Evolutionary conservation across 2,329 filamentous ascomycete genomes (phyloP).

Genomic region (Apiospora rasikravindrae): DNA sequence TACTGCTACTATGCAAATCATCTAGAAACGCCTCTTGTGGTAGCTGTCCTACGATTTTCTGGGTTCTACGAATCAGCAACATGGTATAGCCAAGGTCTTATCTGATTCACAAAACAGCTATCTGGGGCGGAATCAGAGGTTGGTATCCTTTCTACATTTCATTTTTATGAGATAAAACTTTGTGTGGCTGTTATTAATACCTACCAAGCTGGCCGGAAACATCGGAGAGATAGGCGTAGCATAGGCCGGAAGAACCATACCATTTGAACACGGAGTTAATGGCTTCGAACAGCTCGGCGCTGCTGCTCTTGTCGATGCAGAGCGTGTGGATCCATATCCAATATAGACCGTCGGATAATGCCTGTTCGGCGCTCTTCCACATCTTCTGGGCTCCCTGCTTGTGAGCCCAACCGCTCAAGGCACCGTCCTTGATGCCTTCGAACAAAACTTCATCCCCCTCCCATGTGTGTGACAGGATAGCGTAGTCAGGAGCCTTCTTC

Average conservation of each 20-base stretch:
- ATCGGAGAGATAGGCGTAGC: conserved; percentile 33
- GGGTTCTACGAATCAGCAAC: too few relatives aligned
- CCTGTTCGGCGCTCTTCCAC: not conserved
- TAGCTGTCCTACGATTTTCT: too few relatives aligned
- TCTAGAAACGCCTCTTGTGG: too few relatives aligned
- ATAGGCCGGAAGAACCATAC: conserved; percentile 30
- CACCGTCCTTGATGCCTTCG: conserved; percentile 48
- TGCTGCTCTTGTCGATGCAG: conserved; percentile 35
- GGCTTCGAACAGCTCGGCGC: conserved; percentile 36
- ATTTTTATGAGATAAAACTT: too few relatives aligned
- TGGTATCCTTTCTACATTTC: too few relatives aligned
- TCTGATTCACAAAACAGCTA: too few relatives aligned
- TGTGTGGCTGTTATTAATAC: too few relatives aligned
- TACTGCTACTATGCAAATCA: too few relatives aligned
- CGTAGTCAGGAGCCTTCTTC: conserved; percentile 20
- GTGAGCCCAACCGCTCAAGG: not conserved
- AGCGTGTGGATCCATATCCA: conserved; percentile 25
- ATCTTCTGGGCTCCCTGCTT: not conserved
- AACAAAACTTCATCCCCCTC: conserved; percentile 34
- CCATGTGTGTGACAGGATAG: conserved; percentile 32
- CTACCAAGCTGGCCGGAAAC: conserved; percentile 19
- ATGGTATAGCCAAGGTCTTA: too few relatives aligned
- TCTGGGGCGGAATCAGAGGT: too few relatives aligned
- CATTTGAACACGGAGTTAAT: conserved; percentile 34
- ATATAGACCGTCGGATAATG: not conserved